Evolutionary conservation across 768 basidiomycete genomes (phyloP).

Genomic region (Rubroboletus satanas): DNA sequence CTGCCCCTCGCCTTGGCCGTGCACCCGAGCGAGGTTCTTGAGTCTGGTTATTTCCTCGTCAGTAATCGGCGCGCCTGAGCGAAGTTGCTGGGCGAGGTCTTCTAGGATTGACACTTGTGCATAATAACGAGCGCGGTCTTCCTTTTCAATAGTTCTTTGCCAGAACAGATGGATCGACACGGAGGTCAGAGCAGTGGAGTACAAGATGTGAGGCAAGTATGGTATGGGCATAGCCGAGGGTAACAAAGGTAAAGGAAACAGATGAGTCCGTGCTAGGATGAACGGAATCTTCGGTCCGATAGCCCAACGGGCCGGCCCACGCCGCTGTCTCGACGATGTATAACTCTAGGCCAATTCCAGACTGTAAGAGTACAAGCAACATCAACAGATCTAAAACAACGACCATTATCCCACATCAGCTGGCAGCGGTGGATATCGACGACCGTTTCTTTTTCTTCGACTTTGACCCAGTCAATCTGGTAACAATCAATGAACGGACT

Average conservation of each 20-base stretch:
- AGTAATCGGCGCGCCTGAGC: conserved; percentile 42
- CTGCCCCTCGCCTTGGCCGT: conserved; percentile 18
- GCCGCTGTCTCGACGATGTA: neutral
- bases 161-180: conserved; percentile 63
- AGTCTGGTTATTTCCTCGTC: conserved; percentile 52
- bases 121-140: conserved; percentile 49
- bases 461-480: conserved; percentile 9
- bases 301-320: neutral
- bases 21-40: conserved; percentile 47
- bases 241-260: neutral
- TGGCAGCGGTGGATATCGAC: neutral
- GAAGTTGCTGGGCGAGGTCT: conserved; percentile 51
- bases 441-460: conserved; percentile 18
- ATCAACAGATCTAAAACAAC: neutral
- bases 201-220: conserved; percentile 64
- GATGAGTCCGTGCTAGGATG: neutral
- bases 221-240: conserved; percentile 21
- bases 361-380: neutral
- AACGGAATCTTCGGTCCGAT: neutral
- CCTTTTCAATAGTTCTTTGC: conserved; percentile 46
- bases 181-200: conserved; percentile 61
- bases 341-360: neutral
- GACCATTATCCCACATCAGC: conserved; percentile 2
- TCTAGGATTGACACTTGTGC: conserved; percentile 64
- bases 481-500: neutral